phyloP scores from a whole-genome alignment of 192 early-diverging fungal genomes.

The Entrophospora sp. region DNA sequence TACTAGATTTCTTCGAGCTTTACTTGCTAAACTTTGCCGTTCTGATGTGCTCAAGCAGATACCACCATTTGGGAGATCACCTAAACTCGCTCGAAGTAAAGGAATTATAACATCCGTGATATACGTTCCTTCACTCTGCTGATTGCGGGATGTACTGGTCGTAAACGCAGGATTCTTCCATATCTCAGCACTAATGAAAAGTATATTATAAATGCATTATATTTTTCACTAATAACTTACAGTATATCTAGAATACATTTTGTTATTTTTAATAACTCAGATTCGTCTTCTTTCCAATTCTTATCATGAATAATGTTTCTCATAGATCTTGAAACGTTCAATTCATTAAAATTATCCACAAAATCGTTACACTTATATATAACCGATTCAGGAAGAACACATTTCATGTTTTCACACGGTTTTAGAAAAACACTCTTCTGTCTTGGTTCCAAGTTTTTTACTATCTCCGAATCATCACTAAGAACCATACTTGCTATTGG shows the following conservation, averaged over 20 bases:
- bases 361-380: slow-evolving; percentile 4
- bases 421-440: slow-evolving; percentile 5
- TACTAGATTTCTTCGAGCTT: background rate
- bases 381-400: background rate
- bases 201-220: background rate
- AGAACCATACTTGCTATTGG: background rate
- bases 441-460: background rate
- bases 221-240: background rate
- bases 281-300: background rate
- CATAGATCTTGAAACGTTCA: background rate
- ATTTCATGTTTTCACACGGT: slow-evolving; percentile 12
- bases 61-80: background rate
- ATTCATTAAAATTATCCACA: slow-evolving; percentile 3
- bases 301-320: slow-evolving; percentile 1
- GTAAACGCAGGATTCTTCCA: background rate
- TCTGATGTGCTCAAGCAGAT: background rate
- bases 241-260: background rate
- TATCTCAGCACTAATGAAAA: background rate
- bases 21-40: background rate
- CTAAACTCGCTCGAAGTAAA: background rate
- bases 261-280: background rate
- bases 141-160: background rate
- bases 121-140: slow-evolving; percentile 3
- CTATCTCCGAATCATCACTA: background rate
- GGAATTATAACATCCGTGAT: slow-evolving; percentile 3